Conservation (phyloP, 495 filamentous ascomycete genomes). For the Xylaria venustula region DNA sequence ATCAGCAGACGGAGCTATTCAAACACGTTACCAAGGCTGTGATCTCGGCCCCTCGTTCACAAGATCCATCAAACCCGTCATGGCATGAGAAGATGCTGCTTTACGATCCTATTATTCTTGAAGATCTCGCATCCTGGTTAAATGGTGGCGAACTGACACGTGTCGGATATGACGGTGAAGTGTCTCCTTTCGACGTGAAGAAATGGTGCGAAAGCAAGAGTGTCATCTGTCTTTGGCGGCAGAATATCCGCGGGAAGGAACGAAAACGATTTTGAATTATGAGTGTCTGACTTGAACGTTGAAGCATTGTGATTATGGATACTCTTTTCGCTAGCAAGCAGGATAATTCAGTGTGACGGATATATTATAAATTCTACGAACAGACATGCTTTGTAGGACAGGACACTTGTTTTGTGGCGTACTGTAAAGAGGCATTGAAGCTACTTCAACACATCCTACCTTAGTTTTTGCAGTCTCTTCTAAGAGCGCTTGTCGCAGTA, state of each 20-base stretch:
- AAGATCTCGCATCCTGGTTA: conserved; percentile 82
- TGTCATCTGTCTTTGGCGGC: conserved; percentile 67
- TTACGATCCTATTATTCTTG: conserved; percentile 87
- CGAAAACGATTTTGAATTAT: conserved; percentile 45
- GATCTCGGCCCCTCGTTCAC: conserved; percentile 47
- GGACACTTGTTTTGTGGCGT: too few relatives aligned
- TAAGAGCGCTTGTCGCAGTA: too few relatives aligned
- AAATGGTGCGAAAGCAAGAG: conserved; percentile 84
- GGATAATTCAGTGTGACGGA: not conserved
- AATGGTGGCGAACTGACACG: conserved; percentile 66
- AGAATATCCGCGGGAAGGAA: conserved; percentile 42
- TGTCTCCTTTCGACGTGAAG: conserved; percentile 59
- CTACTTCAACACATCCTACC: too few relatives aligned
- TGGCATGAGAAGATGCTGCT: conserved; percentile 93
- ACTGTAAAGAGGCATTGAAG: too few relatives aligned
- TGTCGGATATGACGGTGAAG: conserved; percentile 64
- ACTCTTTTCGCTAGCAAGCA: not conserved
- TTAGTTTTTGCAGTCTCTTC: too few relatives aligned
- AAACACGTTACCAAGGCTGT: conserved; percentile 66
- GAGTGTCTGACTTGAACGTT: not conserved
- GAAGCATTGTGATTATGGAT: not conserved
- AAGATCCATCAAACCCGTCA: conserved; percentile 50
- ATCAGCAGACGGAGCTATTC: conserved; percentile 49
- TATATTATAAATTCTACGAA: too few relatives aligned
- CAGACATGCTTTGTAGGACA: too few relatives aligned